phyloP scores from a whole-genome alignment of 2,329 filamentous ascomycete species.

The Huntiella abstrusa region DNA sequence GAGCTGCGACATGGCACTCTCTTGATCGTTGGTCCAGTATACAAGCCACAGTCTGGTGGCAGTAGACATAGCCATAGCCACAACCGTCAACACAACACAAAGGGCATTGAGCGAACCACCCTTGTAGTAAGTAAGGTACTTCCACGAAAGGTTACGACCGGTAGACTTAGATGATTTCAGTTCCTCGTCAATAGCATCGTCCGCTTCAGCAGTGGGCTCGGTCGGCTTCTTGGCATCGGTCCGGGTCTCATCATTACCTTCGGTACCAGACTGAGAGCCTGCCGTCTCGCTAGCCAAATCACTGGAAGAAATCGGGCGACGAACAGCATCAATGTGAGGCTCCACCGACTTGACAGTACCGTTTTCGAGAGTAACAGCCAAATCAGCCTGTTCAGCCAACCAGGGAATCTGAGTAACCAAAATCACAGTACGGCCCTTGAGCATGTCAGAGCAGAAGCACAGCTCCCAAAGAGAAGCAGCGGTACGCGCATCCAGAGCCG shows the following conservation, averaged over 20 bases:
- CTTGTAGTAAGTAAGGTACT: constrained; percentile 26
- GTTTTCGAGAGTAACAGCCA: constrained; percentile 27
- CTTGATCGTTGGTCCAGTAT: constrained; percentile 21
- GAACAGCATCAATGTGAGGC: constrained; percentile 26
- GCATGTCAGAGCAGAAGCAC: constrained; percentile 36
- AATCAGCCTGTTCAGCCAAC: constrained; percentile 31
- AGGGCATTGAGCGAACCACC: constrained; percentile 4
- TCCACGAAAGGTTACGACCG: constrained; percentile 5
- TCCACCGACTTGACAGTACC: constrained; percentile 24
- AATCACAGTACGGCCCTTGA: constrained; percentile 34
- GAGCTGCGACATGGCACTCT: constrained; percentile 24
- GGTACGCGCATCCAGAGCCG: constrained; percentile 39
- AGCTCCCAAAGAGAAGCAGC: constrained; percentile 35
- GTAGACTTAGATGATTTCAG: constrained; percentile 10
- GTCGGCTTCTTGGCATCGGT: background rate
- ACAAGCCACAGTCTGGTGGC: constrained; percentile 25
- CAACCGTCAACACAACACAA: constrained; percentile 5
- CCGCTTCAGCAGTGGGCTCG: background rate
- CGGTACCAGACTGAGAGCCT: constrained; percentile 1
- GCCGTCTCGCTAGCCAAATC: constrained; percentile 18
- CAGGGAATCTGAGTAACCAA: constrained; percentile 38
- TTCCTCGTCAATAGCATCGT: constrained; percentile 11
- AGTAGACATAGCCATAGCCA: constrained; percentile 7
- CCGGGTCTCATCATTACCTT: background rate
- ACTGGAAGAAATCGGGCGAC: constrained; percentile 15